These are phyloP conservation scores for Wilhelminamyces savonicus DNA, from an alignment of 805 yeast genomes.

Conservation along the genomic window DNA sequence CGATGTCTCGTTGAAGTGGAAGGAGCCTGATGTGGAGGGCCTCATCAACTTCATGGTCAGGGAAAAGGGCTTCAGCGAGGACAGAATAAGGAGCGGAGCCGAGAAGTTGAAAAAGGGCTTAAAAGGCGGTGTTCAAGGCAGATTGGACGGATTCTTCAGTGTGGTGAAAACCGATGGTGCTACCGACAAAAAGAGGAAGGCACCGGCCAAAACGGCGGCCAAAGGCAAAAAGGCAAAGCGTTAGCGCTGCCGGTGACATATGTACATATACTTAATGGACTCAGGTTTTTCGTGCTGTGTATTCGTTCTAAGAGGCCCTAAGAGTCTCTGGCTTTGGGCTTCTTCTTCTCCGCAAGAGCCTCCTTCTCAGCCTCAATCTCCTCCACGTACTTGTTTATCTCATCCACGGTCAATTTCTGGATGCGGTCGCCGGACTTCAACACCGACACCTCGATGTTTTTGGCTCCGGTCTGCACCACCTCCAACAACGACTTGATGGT, in stretches of 20 bases:
- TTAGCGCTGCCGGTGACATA: background rate
- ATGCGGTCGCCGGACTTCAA: conserved; percentile 65
- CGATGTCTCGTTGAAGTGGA: conserved; percentile 74
- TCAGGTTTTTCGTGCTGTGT: no score
- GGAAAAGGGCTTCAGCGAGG: conserved; percentile 90
- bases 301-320: no score
- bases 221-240: conserved; percentile 23
- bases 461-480: conserved; percentile 97
- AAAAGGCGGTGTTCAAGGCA: conserved; percentile 82
- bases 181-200: conserved; percentile 23
- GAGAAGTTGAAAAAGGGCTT: conserved; percentile 78
- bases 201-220: conserved; percentile 21
- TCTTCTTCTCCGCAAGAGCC: conserved; percentile 73
- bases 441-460: conserved; percentile 88
- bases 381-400: conserved; percentile 67
- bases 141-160: conserved; percentile 87
- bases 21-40: conserved; percentile 81
- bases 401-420: conserved; percentile 58
- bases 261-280: no score
- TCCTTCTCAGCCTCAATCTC: conserved; percentile 85
- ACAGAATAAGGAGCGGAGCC: conserved; percentile 82
- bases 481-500: conserved; percentile 85
- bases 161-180: conserved; percentile 41
- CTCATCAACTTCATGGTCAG: conserved; percentile 75
- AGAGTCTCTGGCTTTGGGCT: conserved; percentile 21